A percentile compares a stretch with the other conserved stretches of the same genome.
phyloP scores from a whole-genome alignment of 129 eudicot genomes.

The Centrapalus pauciflorus region DNA sequence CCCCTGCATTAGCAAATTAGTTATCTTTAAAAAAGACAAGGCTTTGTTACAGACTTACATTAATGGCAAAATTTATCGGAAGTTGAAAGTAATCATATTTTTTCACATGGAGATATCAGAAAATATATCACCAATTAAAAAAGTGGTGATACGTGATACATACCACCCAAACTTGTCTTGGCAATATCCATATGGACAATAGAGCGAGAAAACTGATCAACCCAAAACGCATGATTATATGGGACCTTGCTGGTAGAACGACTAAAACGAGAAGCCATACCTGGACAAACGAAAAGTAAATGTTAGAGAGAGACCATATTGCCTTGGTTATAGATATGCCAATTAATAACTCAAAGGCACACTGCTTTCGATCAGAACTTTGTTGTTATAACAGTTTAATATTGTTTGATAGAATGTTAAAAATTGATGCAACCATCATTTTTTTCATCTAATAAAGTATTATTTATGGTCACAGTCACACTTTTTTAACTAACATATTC shows the following conservation, averaged over 20 bases:
- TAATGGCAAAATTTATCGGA: too few relatives aligned
- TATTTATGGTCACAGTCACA: too few relatives aligned
- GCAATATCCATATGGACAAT: constrained; percentile 62
- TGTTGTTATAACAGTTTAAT: not conserved
- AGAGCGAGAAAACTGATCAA: constrained; percentile 54
- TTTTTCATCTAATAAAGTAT: too few relatives aligned
- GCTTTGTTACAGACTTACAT: too few relatives aligned
- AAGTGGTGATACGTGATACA: constrained; percentile 14
- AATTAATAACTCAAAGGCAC: not conserved
- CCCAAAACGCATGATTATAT: constrained; percentile 71
- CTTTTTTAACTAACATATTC: too few relatives aligned
- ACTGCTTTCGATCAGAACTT: not conserved
- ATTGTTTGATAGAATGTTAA: not conserved
- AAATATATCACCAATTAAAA: not conserved
- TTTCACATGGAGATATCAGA: too few relatives aligned
- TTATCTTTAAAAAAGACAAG: constrained; percentile 9
- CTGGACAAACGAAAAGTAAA: constrained; percentile 36
- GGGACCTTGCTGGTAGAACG: constrained; percentile 71
- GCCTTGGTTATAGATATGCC: not conserved
- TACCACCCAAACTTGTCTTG: constrained; percentile 81
- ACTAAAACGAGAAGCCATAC: constrained; percentile 81
- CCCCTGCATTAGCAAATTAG: constrained; percentile 34
- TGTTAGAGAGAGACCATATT: not conserved
- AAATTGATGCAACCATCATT: not conserved
- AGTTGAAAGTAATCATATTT: too few relatives aligned